Base-by-base conservation (phyloP, 805 yeast genomes). In the Priceomyces carsonii region DNA sequence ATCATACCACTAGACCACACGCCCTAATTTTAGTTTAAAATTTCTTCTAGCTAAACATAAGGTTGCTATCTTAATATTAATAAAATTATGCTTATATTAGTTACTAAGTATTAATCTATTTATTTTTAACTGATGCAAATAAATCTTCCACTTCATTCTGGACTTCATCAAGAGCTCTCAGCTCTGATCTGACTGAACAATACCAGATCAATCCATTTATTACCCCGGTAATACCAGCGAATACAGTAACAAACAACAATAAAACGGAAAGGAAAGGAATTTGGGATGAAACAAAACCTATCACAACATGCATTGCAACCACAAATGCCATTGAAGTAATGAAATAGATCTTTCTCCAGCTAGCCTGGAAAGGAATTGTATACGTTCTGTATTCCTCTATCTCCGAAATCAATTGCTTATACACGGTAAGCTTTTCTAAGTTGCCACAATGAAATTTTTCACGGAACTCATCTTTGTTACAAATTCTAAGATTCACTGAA, bases 111-210 rank as follows among this genome's bases (percentile, higher is more conserved):
- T 29, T n/a, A 21, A 18, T 28, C 26, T 23, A 27, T 26, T 16
- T 19, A 22, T 30, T 20, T 13, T 33, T 37, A n/a, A 33, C n/a
- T 4, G 43, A 33, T 15, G 35, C 29, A 17, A 44, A 32, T 13
- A 42, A 30, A 38, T 64, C 69, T 37, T 56, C 57, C 1, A 89
- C 85, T 54, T 91, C 95, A 45, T 71, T 58, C 39, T 75, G 73
- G 4, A 88, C 88, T 60, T 91, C 98, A 16, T 61, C 63, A 31
- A 93, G 59, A 1, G 90, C 91, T 30, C 98, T 67, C 33, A 66
- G 56, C 54, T 93, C 99, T n/a, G 78, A 71, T 21, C 88, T 69
- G 0, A 95, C 95, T 53, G 90, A 91, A 19, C 88, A 52, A 38
- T 71, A 74, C 26, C 91, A 90, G 29, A 93, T 84, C 36, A 86